Base-by-base conservation (phyloP, 1,139 yeast genomes). In the Geotrichum citri-aurantii region DNA sequence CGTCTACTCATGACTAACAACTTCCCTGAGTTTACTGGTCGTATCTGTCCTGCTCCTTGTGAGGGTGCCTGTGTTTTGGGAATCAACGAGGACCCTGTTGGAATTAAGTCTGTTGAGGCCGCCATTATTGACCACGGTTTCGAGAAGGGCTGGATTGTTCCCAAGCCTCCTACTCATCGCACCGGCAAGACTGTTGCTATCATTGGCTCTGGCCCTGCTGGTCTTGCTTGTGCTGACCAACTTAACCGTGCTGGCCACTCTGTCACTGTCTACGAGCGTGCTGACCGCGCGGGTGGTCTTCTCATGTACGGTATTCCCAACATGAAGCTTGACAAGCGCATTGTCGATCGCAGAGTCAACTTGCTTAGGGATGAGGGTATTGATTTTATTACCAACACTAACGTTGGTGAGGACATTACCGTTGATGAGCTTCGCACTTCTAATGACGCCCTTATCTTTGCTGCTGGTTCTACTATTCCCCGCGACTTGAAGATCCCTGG, bases 41-140 rank as follows among this genome's bases (percentile, higher is more conserved):
- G 97, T 76, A 93, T 93, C 65, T 93, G 99, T 77, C 99, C 99
- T 44, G 99, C 99, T 65, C 99, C 99, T 65, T 93, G 99, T 79
- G 96, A 91, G 74, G 98, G 97, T 68, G 97, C 98, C 2, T 93
- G 99, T 81, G 95, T 91, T 53, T 81, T 93, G 69, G 97, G 97
- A 60, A 89, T 93, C 70, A 89, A 86, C 71, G 93, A 87, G 68
- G 96, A 91, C 63, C 95, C 99, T 27, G 99, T 93, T 65, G 97
- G 97, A 68, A 93, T 93, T 75, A 93, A 93, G 76, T 88, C 96
- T 37, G 87, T 93, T 66, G 99, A 93, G 77, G 87, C 96, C 73
- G 95, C 97, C 64, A 93, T 93, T 69, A 92, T 93, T 73, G 99
- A 93, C 74, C 87, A 90, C 71, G 99, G 95, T 31, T 93, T 89